A percentile compares a stretch with the other conserved stretches of the same genome.
Evolutionary conservation across 176 grass and related monocot species (phyloP).

Genomic region (Rhynchospora breviuscula): DNA sequence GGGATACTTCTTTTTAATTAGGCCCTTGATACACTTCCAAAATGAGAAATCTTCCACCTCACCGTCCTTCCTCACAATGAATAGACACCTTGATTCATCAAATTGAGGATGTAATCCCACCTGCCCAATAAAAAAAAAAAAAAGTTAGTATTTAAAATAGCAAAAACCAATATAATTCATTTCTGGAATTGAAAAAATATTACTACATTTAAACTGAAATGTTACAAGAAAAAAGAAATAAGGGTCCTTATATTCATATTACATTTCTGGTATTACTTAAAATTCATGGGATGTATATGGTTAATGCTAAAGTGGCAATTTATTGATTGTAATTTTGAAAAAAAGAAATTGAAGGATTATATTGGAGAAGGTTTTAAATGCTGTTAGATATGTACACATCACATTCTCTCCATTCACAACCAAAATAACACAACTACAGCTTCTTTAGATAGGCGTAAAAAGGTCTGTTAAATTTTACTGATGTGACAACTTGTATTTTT

Average conservation of each 20-base stretch:
- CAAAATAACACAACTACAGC: background rate
- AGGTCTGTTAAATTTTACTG: background rate
- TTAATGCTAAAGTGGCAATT: background rate
- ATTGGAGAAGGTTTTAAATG: background rate
- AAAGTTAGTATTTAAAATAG: conserved; percentile 12
- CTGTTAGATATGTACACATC: background rate
- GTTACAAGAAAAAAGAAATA: background rate
- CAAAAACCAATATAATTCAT: background rate
- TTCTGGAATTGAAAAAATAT: background rate
- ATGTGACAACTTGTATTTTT: background rate
- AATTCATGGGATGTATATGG: background rate
- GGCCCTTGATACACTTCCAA: conserved; percentile 99
- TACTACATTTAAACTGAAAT: background rate
- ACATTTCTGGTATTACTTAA: background rate
- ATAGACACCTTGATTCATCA: conserved; percentile 75
- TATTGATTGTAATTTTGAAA: background rate
- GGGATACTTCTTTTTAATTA: conserved; percentile 85
- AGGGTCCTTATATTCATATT: background rate
- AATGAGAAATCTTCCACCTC: conserved; percentile 81
- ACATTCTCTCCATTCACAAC: background rate
- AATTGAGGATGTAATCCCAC: conserved; percentile 88
- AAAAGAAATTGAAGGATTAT: background rate
- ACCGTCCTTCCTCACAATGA: conserved; percentile 76
- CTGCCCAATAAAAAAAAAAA: conserved; percentile 39
- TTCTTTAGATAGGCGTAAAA: background rate